Conservation (phyloP, 83 land plant species). For the Diphasiastrum complanatum region DNA sequence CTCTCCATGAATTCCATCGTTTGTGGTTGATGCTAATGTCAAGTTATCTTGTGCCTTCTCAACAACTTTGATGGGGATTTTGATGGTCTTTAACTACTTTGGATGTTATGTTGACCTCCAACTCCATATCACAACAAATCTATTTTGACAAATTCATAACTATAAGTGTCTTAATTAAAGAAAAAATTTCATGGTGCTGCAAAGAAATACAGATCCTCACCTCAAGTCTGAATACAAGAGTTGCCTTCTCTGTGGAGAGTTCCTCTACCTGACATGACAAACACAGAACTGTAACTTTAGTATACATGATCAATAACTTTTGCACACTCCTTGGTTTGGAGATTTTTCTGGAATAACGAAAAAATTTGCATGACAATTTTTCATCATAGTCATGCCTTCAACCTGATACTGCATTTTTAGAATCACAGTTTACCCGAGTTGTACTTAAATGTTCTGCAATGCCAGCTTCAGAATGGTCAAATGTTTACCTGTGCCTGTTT, state of each 20-base stretch:
- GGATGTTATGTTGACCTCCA: too few relatives aligned
- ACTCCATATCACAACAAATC: too few relatives aligned
- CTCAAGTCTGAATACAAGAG: background rate
- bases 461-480: background rate
- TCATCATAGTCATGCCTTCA: background rate
- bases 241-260: slow-evolving; percentile 2
- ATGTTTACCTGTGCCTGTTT: slow-evolving; percentile 6
- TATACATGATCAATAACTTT: background rate
- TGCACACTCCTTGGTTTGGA: background rate
- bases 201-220: background rate
- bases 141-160: too few relatives aligned
- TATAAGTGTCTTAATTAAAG: too few relatives aligned
- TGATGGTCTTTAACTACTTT: too few relatives aligned
- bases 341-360: background rate
- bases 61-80: too few relatives aligned
- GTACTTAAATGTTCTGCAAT: background rate
- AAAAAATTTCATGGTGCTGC: background rate
- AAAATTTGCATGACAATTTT: background rate
- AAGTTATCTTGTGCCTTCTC: too few relatives aligned
- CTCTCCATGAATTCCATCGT: too few relatives aligned
- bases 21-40: too few relatives aligned
- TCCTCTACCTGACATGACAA: background rate
- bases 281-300: background rate
- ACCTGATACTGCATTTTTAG: background rate
- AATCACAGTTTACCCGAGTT: background rate